Evolutionary conservation across 192 early-diverging fungal species (phyloP), one percentile per base, ranked within the genome.

Genomic region (Coemansia sp.): DNA sequence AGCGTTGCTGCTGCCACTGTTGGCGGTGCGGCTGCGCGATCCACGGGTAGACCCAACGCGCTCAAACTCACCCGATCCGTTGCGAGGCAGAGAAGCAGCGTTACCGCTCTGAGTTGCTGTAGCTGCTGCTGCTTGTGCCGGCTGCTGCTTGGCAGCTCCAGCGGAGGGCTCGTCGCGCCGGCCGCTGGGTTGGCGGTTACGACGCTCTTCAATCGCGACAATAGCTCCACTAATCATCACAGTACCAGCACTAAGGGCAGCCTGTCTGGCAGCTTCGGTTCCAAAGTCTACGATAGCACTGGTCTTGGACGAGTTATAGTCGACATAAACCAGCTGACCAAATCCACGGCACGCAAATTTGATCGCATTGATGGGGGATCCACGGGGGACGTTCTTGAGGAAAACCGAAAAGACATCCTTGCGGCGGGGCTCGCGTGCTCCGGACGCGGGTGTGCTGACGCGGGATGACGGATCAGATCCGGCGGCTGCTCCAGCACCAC

Each of bases 201-300:
- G 82, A n/a, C 76, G 76, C 76, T 78, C 73, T 68, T 84, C 82
- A 31, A 78, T 71, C 12, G 50, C 10, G 4, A 84, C 65, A 40
- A 22, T 65, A 36, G 27, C 41, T 44, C 44, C 67, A 36, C 39
- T 64, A 22, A 84, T 40, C 29, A 55, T 63, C 15, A 72, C 51
- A 22, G 59, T 65, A 39, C 74, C 68, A 6, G 72, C 68, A 29
- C 60, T 39, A 62, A 94, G 87, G 13, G 91, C 88, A 4, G 77
- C 75, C 36, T 84, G 84, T 19, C 90, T 89, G 24, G 81, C 76
- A 20, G 86, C 89, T 29, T 74, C 76, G 12, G 85, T 80, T 36
- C 75, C 72, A 73, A 93, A 95, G 68, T 94, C 91, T 27, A 92
- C 87, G 72, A 91, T 89, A 2, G 87, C 89, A 36, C 70, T 78